phyloP scores from a whole-genome alignment of 192 early-diverging fungal species.

The Coemansia sp. region DNA sequence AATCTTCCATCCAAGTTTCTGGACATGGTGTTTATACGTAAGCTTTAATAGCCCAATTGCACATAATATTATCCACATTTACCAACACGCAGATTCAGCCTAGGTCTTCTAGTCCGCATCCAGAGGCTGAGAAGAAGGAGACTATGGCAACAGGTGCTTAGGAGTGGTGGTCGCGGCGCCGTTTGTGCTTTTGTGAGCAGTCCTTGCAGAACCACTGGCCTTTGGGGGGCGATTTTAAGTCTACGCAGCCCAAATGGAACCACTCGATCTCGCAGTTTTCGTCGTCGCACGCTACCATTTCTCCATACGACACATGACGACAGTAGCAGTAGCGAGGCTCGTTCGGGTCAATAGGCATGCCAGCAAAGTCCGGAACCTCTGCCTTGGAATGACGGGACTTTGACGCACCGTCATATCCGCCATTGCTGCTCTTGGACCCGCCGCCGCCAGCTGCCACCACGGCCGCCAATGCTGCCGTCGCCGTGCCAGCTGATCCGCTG shows the following conservation, averaged over 20 bases:
- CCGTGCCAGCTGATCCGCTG: background rate
- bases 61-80: too few relatives aligned
- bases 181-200: constrained; percentile 56
- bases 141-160: background rate
- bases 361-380: constrained; percentile 36
- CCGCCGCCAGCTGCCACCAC: background rate
- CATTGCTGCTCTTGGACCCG: background rate
- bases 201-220: constrained; percentile 94
- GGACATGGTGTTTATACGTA: too few relatives aligned
- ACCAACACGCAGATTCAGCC: too few relatives aligned
- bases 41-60: too few relatives aligned
- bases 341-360: constrained; percentile 89
- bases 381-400: constrained; percentile 9
- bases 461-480: background rate
- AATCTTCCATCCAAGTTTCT: too few relatives aligned
- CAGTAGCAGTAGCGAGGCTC: constrained; percentile 97
- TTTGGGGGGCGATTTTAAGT: constrained; percentile 78
- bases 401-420: background rate
- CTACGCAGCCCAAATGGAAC: constrained; percentile 96
- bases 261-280: constrained; percentile 92
- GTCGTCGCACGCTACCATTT: constrained; percentile 96
- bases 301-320: constrained; percentile 90
- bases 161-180: constrained; percentile 26
- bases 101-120: too few relatives aligned
- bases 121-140: background rate